A percentile compares a stretch with the other conserved stretches of the same genome.
These are phyloP conservation scores for Alternaria sp. DNA, from an alignment of 2,329 filamentous ascomycete species.

Conservation along the genomic window DNA sequence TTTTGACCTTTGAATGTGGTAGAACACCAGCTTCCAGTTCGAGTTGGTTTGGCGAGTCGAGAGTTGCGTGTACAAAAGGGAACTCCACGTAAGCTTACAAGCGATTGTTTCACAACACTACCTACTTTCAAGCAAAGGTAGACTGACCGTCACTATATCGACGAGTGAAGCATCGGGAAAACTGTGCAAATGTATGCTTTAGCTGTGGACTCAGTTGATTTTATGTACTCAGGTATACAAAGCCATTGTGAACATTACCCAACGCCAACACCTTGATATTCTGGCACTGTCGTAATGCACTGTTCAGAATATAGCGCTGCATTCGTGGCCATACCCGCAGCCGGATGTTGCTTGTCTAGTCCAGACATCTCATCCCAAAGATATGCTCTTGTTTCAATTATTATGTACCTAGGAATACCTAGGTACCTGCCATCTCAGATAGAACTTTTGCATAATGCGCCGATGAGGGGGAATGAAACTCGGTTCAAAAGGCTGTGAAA, in stretches of 20 bases:
- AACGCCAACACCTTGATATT: not conserved
- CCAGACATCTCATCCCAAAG: too few relatives aligned
- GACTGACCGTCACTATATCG: not conserved
- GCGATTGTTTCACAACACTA: not conserved
- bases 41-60: too few relatives aligned
- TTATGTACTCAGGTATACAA: not conserved
- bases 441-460: not conserved
- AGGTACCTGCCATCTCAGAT: not conserved
- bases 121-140: not conserved
- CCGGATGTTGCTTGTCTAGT: not conserved
- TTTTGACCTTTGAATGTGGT: too few relatives aligned
- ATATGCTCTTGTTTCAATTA: too few relatives aligned
- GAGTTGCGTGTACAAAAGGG: not conserved
- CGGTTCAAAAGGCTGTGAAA: not conserved
- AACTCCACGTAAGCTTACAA: not conserved
- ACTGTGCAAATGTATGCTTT: not conserved
- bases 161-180: not conserved
- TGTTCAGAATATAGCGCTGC: not conserved
- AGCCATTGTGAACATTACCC: not conserved
- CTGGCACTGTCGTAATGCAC: not conserved
- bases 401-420: too few relatives aligned
- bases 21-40: not conserved
- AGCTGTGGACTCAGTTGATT: not conserved
- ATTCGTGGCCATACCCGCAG: too few relatives aligned
- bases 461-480: not conserved